These are phyloP conservation scores for Aureobasidium lini DNA, from an alignment of 2,329 filamentous ascomycete species.

Conservation along the genomic window DNA sequence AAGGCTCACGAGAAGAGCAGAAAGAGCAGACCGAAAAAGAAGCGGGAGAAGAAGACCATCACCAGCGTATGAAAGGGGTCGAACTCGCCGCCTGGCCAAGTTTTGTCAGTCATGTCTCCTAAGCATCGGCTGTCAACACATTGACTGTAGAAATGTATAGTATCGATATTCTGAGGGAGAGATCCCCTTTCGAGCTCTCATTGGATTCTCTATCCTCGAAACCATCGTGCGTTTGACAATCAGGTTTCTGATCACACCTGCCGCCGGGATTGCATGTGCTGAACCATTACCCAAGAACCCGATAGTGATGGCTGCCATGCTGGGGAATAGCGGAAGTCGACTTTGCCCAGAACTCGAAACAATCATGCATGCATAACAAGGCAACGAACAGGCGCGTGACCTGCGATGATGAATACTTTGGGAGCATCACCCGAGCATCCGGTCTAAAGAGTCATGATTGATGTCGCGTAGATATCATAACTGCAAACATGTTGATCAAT, in stretches of 20 bases:
- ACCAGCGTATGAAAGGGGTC: background rate
- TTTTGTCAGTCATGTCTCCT: too few species aligned
- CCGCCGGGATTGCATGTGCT: too few species aligned
- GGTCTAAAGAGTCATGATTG: background rate
- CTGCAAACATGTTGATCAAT: background rate
- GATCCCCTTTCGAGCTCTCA: too few species aligned
- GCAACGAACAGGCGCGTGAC: background rate
- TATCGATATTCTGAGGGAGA: too few species aligned
- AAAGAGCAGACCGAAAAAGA: background rate
- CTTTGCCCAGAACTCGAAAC: background rate
- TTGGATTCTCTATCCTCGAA: too few species aligned
- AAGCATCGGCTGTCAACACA: too few species aligned
- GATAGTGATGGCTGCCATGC: background rate
- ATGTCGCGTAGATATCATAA: background rate
- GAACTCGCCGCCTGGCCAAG: too few species aligned
- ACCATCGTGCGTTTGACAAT: too few species aligned
- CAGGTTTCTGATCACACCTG: too few species aligned
- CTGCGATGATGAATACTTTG: background rate
- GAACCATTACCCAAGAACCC: too few species aligned
- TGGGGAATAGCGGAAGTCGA: background rate
- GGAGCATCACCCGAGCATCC: background rate
- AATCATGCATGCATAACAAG: slow-evolving; percentile 8
- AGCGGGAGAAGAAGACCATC: background rate
- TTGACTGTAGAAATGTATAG: too few species aligned
- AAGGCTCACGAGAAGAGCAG: background rate